Evolutionary conservation across 2,329 filamentous ascomycete species (phyloP), one percentile per base, ranked within the genome.

Genomic region (Paecilomyces niveus): DNA sequence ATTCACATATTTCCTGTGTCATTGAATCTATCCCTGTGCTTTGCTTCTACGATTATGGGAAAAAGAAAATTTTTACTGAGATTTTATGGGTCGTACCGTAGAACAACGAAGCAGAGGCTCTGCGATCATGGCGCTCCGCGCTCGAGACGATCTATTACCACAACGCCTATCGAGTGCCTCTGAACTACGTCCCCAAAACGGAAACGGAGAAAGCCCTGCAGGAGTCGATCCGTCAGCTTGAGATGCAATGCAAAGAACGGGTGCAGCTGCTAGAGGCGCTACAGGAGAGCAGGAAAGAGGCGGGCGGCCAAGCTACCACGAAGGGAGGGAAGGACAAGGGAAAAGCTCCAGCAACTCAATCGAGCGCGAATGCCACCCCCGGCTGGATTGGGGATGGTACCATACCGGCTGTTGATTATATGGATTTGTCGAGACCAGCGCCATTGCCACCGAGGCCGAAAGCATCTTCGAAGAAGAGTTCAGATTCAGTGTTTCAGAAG

Each of bases 211-310:
- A 85, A 67, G 87, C 90, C 2, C 76, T 97, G 58, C 83, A 89
- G 57, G 89, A 94, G 58, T 95, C 92, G 54, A 76, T 97, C 60
- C 85, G 85, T 59, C 83, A 92, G 67, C 83, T 97, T 69, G 92
- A 97, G 71, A 72, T 92, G 62, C 93, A 97, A 75, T 97, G 92
- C 74, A 93, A 94, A 73, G 93, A 97, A 75, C 85, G 92, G 54
- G 90, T 97, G 55, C 91, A 96, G 70, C 80, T 97, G 33, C 81
- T 97, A 6, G 89, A 94, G 70, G 89, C 92, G 6, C 78, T 97
- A 58, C 85, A 87, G 61, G 80, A 89, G 63, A 88, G 85, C 66
- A 78, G 84, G 32, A 76, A 81, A 61, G 84, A 86, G 53, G 78
- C 77, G 66, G 68, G 58, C 56, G 64, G 57, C 63, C 62, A 63